Conservation (phyloP, 306 rosid species). For the Ziziphus jujuba region DNA sequence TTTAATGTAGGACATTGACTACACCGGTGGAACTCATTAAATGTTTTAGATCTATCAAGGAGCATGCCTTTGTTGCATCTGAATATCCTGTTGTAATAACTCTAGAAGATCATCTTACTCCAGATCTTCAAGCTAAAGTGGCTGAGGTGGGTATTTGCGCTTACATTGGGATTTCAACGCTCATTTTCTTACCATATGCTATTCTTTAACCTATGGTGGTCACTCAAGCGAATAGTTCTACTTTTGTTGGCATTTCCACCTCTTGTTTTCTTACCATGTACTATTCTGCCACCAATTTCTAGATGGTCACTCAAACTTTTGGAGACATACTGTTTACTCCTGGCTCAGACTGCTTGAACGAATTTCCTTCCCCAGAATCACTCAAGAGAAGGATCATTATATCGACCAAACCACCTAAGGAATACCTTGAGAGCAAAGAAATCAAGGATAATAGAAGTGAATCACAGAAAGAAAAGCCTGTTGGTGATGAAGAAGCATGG, state of each 20-base stretch:
- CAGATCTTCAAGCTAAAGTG: slow-evolving; percentile 92
- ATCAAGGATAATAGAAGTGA: slow-evolving; percentile 51
- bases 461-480: slow-evolving; percentile 38
- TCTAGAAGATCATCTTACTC: slow-evolving; percentile 92
- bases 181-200: slow-evolving; percentile 23
- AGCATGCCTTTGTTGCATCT: slow-evolving; percentile 73
- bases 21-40: slow-evolving; percentile 86
- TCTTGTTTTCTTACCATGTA: slow-evolving; percentile 22
- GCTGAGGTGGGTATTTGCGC: slow-evolving; percentile 57
- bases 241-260: not conserved
- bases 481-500: slow-evolving; percentile 76
- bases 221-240: slow-evolving; percentile 8
- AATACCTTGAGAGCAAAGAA: slow-evolving; percentile 75
- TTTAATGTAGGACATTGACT: slow-evolving; percentile 71
- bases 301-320: slow-evolving; percentile 78
- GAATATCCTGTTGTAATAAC: slow-evolving; percentile 94
- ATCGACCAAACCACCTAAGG: slow-evolving; percentile 98
- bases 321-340: slow-evolving; percentile 77
- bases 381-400: slow-evolving; percentile 75
- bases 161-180: slow-evolving; percentile 2
- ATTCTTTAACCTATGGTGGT: slow-evolving; percentile 52
- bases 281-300: slow-evolving; percentile 31
- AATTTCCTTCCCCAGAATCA: slow-evolving; percentile 92
- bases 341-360: slow-evolving; percentile 62
- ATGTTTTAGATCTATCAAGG: slow-evolving; percentile 82